Evolutionary conservation across 768 basidiomycete genomes (phyloP).

Genomic region (Dioszegia hungarica): DNA sequence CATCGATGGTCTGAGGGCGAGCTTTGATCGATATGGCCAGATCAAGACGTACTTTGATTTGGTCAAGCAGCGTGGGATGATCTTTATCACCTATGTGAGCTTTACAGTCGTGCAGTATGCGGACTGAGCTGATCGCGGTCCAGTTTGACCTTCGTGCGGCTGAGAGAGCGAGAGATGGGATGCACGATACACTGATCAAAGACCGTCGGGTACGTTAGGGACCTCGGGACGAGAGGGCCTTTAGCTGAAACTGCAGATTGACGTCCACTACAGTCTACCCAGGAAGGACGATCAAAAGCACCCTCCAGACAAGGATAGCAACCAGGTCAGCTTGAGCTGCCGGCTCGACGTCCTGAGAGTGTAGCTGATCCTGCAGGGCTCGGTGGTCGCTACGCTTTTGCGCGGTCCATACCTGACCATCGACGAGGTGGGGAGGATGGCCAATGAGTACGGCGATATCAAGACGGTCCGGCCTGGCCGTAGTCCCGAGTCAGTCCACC

Average conservation of each 20-base stretch:
- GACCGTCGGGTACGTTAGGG: constrained; percentile 71
- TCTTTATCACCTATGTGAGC: constrained; percentile 97
- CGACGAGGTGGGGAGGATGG: constrained; percentile 75
- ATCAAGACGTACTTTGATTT: constrained; percentile 97
- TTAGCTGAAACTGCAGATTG: no score
- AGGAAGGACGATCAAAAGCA: constrained; percentile 71
- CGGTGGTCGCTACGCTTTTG: constrained; percentile 70
- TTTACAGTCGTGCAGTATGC: background rate
- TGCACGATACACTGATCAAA: constrained; percentile 83
- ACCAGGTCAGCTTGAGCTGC: constrained; percentile 59
- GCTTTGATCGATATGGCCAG: constrained; percentile 89
- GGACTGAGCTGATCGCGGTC: background rate
- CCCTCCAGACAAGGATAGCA: constrained; percentile 65
- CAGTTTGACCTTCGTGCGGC: constrained; percentile 92
- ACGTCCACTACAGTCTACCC: constrained; percentile 95
- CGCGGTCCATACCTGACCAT: constrained; percentile 72
- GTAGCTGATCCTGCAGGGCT: constrained; percentile 58
- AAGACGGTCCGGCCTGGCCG: constrained; percentile 62
- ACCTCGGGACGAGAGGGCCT: no score
- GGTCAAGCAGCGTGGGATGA: constrained; percentile 92
- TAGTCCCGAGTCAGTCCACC: constrained; percentile 48
- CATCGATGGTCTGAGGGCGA: constrained; percentile 65
- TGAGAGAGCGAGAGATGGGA: constrained; percentile 79
- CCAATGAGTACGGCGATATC: constrained; percentile 85
- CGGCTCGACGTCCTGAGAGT: background rate